Evolutionary conservation across 257 asterid genomes (phyloP).

Genomic region (Capsicum rhomboideum): DNA sequence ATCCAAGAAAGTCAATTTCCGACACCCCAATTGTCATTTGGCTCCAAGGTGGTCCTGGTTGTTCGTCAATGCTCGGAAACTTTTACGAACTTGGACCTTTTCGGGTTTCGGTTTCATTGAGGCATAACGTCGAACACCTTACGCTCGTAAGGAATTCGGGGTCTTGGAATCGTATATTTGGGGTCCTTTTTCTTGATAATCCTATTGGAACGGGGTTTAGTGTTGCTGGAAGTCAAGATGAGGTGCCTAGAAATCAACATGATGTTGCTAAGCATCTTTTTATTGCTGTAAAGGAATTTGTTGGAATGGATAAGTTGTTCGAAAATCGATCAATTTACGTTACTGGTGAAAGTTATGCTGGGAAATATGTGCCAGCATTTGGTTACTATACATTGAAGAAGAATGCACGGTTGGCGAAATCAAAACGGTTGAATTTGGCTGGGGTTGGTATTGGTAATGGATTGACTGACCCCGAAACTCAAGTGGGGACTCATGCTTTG

Average conservation of each 20-base stretch:
- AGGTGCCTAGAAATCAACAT: slow-evolving; percentile 57
- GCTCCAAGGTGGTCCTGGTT: slow-evolving; percentile 95
- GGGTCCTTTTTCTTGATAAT: slow-evolving; percentile 66
- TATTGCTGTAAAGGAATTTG: slow-evolving; percentile 43
- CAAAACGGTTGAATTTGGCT: slow-evolving; percentile 34
- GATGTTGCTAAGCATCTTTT: slow-evolving; percentile 66
- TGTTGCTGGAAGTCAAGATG: slow-evolving; percentile 44
- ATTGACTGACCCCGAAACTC: slow-evolving; percentile 65
- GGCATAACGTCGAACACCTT: slow-evolving; percentile 13
- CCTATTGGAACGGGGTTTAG: slow-evolving; percentile 84
- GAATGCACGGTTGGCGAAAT: slow-evolving; percentile 28
- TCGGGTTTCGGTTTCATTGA: slow-evolving; percentile 27
- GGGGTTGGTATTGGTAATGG: slow-evolving; percentile 92
- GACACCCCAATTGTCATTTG: slow-evolving; percentile 58
- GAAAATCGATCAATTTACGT: slow-evolving; percentile 47
- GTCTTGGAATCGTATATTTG: slow-evolving; percentile 68
- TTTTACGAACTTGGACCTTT: slow-evolving; percentile 78
- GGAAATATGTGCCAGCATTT: slow-evolving; percentile 70
- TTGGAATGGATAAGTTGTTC: slow-evolving; percentile 32
- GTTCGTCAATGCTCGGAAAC: slow-evolving; percentile 76
- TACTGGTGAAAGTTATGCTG: slow-evolving; percentile 85
- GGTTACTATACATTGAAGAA: slow-evolving; percentile 53
- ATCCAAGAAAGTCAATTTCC: slow-evolving; percentile 13
- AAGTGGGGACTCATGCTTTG: slow-evolving; percentile 58
- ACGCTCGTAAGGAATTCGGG: slow-evolving; percentile 55